These are phyloP conservation scores for Sesbania bispinosa DNA, from an alignment of 306 rosid genomes.

Conservation along the genomic window DNA sequence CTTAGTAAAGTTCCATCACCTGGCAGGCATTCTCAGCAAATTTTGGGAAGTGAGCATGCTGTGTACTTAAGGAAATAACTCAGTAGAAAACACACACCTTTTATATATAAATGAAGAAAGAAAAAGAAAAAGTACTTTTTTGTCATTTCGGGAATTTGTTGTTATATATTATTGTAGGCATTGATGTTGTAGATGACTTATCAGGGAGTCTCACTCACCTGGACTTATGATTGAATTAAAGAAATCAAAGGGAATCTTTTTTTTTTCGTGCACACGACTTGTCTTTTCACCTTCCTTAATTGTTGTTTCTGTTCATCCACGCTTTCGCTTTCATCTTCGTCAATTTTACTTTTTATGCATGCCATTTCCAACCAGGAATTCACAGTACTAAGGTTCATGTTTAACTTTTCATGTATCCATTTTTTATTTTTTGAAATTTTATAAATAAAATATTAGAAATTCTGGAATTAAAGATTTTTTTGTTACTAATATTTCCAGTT, in stretches of 20 bases:
- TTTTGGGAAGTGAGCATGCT: background rate
- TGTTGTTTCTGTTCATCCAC: background rate
- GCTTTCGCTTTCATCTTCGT: background rate
- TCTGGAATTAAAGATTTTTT: too few relatives aligned
- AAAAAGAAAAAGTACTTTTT: background rate
- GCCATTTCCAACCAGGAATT: background rate
- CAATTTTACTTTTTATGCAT: background rate
- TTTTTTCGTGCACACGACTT: constrained; percentile 9
- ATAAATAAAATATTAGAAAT: too few relatives aligned
- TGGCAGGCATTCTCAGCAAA: background rate
- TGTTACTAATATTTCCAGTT: too few relatives aligned
- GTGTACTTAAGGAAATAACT: background rate
- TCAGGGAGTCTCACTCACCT: constrained; percentile 29
- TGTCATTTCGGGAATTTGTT: background rate
- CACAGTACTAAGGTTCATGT: too few relatives aligned
- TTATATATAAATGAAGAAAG: background rate
- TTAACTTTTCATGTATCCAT: too few relatives aligned
- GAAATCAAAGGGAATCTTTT: constrained; percentile 22
- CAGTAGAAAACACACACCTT: background rate
- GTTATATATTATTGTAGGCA: constrained; percentile 4
- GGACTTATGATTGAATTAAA: constrained; percentile 16
- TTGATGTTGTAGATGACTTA: constrained; percentile 35
- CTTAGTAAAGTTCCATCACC: constrained; percentile 16
- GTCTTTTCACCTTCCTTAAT: constrained; percentile 30
- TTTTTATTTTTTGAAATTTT: too few relatives aligned